Evolutionary conservation across 148 eudicot genomes (phyloP), one percentile per base, ranked within the genome.

Genomic region (Cornus florida): DNA sequence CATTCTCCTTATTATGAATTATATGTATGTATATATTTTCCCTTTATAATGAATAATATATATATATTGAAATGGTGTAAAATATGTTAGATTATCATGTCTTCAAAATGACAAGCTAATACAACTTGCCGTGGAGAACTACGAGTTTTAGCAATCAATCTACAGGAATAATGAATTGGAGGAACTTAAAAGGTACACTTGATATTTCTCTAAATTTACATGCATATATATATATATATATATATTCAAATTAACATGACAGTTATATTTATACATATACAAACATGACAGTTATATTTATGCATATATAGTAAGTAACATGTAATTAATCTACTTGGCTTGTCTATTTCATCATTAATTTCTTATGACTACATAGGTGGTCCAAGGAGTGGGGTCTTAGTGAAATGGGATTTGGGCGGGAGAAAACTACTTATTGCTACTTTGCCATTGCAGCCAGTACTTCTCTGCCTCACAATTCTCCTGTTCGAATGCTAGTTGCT

Each of bases 401-500:
- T 19, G 82, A 85, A 20, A 85, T 87, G 78, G 88, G 90, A 59
- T 89, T 89, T 78, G 90, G 86, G 2, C 67, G 88, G 10, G 92
- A 89, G 41, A 87, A 87, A 74, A 82, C 90, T 0, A 32, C 76
- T 0, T 85, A 87, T 74, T 77, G 81, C 32, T 89, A 85, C 76
- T 89, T 83, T 70, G 90, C 87, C 0, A 53, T 80, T 11, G 84
- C 88, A 3, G 33, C 86, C 1, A 60, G 78, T 69, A 32, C 17
- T 67, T 77, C 60, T 10, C 38, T 85, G n/a, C 90, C 86, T n/a
- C 57, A 1, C 57, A 82, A 80, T 32, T 83, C 90, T 0, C 9
- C 72, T 17, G 79, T 77, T 59, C 83, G 90, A 60, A 31, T 83
- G 38, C 31, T 83, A 0, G 76, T 80, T 32, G 80, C 90, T 38